Conservation (phyloP, 768 basidiomycete genomes). For the Tulasnella calospora region DNA sequence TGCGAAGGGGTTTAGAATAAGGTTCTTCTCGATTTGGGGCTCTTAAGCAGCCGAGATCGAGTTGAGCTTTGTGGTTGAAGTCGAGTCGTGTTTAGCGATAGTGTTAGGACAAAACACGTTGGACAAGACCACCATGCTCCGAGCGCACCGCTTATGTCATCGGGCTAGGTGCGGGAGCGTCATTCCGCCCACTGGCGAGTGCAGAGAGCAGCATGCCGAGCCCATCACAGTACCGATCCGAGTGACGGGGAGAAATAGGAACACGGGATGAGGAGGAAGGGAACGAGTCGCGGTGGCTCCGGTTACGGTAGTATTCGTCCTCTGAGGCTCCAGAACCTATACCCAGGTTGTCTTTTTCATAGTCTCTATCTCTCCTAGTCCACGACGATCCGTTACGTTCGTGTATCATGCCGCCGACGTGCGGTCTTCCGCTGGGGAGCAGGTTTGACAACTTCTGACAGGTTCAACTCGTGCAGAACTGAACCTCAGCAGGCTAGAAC, state of each 20-base stretch:
- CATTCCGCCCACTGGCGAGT: too few species aligned
- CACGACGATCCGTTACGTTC: conserved; percentile 7
- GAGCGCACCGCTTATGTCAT: too few species aligned
- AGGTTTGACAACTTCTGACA: background rate
- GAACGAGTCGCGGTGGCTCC: conserved; percentile 10
- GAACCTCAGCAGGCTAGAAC: background rate
- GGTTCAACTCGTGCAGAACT: background rate
- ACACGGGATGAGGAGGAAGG: background rate
- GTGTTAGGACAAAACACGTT: too few species aligned
- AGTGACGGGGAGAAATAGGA: background rate
- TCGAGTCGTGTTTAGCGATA: too few species aligned
- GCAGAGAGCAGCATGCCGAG: too few species aligned
- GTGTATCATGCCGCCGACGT: background rate
- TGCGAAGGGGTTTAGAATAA: too few species aligned
- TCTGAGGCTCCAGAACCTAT: background rate
- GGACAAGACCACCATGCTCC: too few species aligned
- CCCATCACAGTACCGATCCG: background rate
- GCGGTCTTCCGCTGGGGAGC: background rate
- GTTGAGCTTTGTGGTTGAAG: too few species aligned
- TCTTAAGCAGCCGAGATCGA: too few species aligned
- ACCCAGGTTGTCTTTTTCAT: conserved; percentile 7
- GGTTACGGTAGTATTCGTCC: conserved; percentile 9
- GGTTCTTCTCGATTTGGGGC: too few species aligned
- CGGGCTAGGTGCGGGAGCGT: too few species aligned
- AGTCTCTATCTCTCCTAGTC: conserved; percentile 2